A percentile compares a stretch with the other conserved stretches of the same genome.
Conservation (phyloP, 805 yeast species). For the Sugiyamaella qingdaonensis region DNA sequence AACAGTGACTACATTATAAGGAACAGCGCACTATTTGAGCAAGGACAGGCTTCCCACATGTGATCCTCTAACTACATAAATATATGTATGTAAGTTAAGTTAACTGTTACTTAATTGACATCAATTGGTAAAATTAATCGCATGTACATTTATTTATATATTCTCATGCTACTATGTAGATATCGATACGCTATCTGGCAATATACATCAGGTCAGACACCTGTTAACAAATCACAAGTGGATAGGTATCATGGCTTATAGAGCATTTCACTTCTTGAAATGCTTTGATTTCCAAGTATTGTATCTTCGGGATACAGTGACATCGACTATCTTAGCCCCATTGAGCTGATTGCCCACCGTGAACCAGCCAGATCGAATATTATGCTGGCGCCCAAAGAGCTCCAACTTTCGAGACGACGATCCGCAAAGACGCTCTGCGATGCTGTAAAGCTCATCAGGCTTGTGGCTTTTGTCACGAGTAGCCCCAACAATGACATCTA, state of each 20-base stretch:
- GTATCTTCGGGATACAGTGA: conserved; percentile 17
- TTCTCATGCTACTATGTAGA: too few species aligned
- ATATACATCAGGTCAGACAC: too few species aligned
- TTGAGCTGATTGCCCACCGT: conserved; percentile 72
- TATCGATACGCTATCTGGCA: too few species aligned
- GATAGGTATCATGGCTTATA: too few species aligned
- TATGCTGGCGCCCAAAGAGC: conserved; percentile 84
- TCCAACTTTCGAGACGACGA: conserved; percentile 73
- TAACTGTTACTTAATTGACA: too few species aligned
- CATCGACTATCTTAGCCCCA: conserved; percentile 54
- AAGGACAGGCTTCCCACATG: conserved; percentile 1
- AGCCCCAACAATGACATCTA: conserved; percentile 72
- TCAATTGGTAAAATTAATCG: too few species aligned
- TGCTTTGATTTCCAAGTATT: conserved; percentile 8
- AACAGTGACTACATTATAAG: conserved; percentile 2
- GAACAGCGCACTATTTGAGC: neutral
- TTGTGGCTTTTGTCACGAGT: conserved; percentile 87
- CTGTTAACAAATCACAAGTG: too few species aligned
- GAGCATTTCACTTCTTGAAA: too few species aligned
- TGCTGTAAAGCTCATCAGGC: conserved; percentile 86
- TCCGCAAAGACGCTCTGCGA: conserved; percentile 83
- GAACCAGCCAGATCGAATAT: conserved; percentile 86
- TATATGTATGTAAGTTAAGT: too few species aligned
- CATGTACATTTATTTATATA: too few species aligned
- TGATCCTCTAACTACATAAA: neutral